Evolutionary conservation across 441 rosid genomes (phyloP).

Genomic region (Gossypium aridum): DNA sequence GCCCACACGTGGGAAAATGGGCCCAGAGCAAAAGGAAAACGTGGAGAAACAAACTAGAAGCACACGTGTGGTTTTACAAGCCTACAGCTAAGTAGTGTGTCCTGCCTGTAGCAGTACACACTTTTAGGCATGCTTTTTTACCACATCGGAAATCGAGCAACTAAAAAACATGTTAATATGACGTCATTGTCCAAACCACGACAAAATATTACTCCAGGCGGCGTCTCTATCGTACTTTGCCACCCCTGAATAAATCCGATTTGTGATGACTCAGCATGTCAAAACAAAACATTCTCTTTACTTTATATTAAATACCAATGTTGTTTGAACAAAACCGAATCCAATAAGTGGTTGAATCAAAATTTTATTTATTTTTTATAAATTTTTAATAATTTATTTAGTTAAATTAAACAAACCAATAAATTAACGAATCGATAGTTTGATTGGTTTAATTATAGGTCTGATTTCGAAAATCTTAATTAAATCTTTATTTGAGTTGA

Average conservation of each 20-base stretch:
- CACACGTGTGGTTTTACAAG: constrained; percentile 18
- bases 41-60: constrained; percentile 16
- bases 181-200: constrained; percentile 12
- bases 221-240: constrained; percentile 3
- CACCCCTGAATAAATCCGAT: background rate
- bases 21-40: background rate
- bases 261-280: background rate
- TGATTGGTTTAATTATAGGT: fast-evolving
- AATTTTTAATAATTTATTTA: no score
- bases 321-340: no score
- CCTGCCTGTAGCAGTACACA: constrained; percentile 4
- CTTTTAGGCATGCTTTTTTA: background rate
- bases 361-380: no score
- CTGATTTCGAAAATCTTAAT: fast-evolving
- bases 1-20: no score
- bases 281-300: background rate
- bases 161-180: background rate
- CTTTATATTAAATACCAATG: no score
- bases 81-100: background rate
- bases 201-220: background rate
- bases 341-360: no score
- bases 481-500: no score
- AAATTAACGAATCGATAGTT: no score
- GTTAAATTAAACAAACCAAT: no score
- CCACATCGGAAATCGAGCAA: background rate